Conservation (phyloP, 345 rosid species). For the Isatis tinctoria region DNA sequence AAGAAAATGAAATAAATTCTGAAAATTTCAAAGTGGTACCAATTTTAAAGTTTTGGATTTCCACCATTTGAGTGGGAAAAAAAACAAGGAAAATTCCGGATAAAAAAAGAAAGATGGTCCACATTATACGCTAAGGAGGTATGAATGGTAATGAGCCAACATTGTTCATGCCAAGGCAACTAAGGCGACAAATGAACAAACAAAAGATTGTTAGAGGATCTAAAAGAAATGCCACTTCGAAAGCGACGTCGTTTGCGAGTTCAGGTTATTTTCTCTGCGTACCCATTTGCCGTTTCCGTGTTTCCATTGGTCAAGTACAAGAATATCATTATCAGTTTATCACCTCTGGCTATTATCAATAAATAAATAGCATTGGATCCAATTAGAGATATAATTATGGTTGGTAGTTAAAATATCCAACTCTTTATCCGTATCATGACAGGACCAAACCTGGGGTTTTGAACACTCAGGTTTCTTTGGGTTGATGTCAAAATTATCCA, state of each 20-base stretch:
- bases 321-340: not conserved
- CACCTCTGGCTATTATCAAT: not conserved
- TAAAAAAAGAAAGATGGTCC: not conserved
- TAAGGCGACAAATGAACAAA: not conserved
- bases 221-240: slow-evolving; percentile 6
- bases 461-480: too few relatives aligned
- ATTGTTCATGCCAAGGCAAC: slow-evolving; percentile 20
- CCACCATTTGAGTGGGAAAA: not conserved
- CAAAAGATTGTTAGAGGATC: not conserved
- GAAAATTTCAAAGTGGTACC: slow-evolving; percentile 20
- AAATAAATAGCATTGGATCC: slow-evolving; percentile 4
- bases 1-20: not conserved
- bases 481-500: not conserved
- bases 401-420: not conserved
- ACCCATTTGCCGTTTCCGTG: slow-evolving; percentile 9
- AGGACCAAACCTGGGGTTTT: not conserved
- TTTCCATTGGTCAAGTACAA: slow-evolving; percentile 22
- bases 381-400: not conserved
- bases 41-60: slow-evolving; percentile 3
- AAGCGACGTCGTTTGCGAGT: slow-evolving; percentile 6
- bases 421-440: not conserved
- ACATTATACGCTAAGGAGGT: slow-evolving; percentile 5
- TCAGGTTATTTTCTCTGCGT: slow-evolving; percentile 15
- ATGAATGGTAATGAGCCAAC: slow-evolving; percentile 28
- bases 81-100: not conserved